phyloP scores from a whole-genome alignment of 164 flowering plant species.

The Kalanchoe fedtschenkoi region DNA sequence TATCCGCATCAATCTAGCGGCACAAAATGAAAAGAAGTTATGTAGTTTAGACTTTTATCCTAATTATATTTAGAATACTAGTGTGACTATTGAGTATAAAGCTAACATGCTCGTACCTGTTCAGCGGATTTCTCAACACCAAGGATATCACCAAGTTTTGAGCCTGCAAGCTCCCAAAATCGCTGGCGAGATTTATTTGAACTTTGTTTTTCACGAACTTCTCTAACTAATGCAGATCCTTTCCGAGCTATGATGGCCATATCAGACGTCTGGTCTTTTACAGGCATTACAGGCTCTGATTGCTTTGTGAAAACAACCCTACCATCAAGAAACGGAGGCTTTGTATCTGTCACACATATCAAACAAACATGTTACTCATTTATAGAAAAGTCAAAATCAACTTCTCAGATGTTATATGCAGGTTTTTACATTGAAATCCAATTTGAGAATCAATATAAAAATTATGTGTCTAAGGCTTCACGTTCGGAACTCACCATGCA shows the following conservation, averaged over 20 bases:
- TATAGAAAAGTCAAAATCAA: neutral
- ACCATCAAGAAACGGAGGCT: conserved; percentile 96
- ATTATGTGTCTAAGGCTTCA: neutral
- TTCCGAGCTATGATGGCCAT: conserved; percentile 97
- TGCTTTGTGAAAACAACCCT: conserved; percentile 92
- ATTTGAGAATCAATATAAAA: neutral
- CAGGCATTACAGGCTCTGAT: conserved; percentile 91
- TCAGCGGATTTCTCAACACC: conserved; percentile 95
- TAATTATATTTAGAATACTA: neutral
- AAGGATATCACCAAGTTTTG: conserved; percentile 90
- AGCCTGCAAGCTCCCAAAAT: conserved; percentile 99
- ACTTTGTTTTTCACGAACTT: conserved; percentile 83
- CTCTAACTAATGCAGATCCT: conserved; percentile 81
- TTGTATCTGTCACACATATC: conserved; percentile 52
- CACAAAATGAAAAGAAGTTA: neutral
- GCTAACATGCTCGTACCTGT: conserved; percentile 35
- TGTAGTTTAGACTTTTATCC: neutral
- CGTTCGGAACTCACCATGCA: conserved; percentile 58
- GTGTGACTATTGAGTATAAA: neutral
- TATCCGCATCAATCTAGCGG: conserved; percentile 87
- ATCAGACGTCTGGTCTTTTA: conserved; percentile 95
- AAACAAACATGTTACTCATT: neutral
- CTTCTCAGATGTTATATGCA: neutral
- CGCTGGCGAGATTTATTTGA: conserved; percentile 86
- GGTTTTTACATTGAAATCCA: neutral